Base-by-base conservation (phyloP, 2,329 filamentous ascomycete genomes). In the Nectriaceae sp. region DNA sequence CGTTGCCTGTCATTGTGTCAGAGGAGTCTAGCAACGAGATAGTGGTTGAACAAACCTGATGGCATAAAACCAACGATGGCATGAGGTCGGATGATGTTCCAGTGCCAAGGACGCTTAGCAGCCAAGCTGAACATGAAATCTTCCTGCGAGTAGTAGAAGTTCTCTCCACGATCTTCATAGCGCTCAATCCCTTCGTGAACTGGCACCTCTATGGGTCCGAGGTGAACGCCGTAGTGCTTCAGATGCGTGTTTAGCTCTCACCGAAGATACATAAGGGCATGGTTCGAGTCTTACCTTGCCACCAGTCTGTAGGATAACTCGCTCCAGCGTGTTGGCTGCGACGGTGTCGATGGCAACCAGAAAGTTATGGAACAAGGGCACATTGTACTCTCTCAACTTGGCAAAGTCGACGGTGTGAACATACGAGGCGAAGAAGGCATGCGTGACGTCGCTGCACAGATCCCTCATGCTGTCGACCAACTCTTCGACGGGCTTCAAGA, bases 141-240 rank as follows among this genome's bases (percentile, higher is more conserved):
- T 26, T 41, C 44, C 11, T 46, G 44, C 10, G 3, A 3, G 21
- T 46, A 46, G 37, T 46, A 46, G 13, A 46, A 46, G 37, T 46
- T 46, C 10, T 21, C 18, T 16, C 18, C 18, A 15, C 21, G 33
- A 15, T 44, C 42, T 3, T 44, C 19, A 11, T 22, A 21, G 3
- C 42, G 42, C 6, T 29, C 18, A 11, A 18, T 18, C 10, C 11
- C 19, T 26, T 44, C 42, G 18, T 18, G 42, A 18, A 22, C 21
- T n/a, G 44, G 44, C 11, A 21, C 16, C 13, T 19, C n/a, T 4
- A 21, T 6, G 4, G 44, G 44, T 3, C 44, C 44, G 11, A 46
- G 37, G 13, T 46, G 44, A 18, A 16, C 13, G 11, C 44, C 44
- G 5, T 46, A 46, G 20, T 46, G 37, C 44, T 46, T 31, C n/a